Percentiles rank a stretch among this genome's conserved stretches.
phyloP scores from a whole-genome alignment of 2,329 filamentous ascomycete genomes.

The Penicillium digitatum region DNA sequence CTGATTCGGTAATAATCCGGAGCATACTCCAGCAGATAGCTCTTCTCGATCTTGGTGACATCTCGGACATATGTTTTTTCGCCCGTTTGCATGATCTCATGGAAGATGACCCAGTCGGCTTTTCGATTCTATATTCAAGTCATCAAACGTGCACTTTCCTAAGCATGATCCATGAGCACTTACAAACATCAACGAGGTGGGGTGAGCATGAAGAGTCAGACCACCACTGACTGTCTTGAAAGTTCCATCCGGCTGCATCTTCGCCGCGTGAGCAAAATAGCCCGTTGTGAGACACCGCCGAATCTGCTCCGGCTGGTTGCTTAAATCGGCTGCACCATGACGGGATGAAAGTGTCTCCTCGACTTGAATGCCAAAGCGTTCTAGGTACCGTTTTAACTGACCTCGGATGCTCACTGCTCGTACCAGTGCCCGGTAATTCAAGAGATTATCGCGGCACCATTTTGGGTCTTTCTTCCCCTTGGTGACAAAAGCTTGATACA shows the following conservation, averaged over 20 bases:
- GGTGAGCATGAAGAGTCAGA: conserved; percentile 78
- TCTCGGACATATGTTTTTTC: conserved; percentile 88
- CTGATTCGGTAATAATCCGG: conserved; percentile 71
- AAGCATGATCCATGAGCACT: conserved; percentile 30
- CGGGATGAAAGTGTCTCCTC: conserved; percentile 54
- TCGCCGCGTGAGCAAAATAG: conserved; percentile 88
- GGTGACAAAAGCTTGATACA: conserved; percentile 84
- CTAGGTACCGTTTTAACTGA: conserved; percentile 81
- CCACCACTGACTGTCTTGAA: conserved; percentile 81
- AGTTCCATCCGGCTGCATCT: conserved; percentile 88
- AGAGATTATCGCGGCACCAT: conserved; percentile 80
- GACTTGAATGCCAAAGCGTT: conserved; percentile 71
- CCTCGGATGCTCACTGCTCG: conserved; percentile 80
- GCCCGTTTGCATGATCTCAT: conserved; percentile 85
- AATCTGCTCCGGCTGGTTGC: conserved; percentile 66
- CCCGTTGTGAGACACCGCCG: conserved; percentile 80
- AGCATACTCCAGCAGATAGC: conserved; percentile 87
- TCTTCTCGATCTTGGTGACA: conserved; percentile 87
- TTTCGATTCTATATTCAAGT: conserved; percentile 64
- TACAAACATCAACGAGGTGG: conserved; percentile 84
- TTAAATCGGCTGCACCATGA: conserved; percentile 30
- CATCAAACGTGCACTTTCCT: neutral
- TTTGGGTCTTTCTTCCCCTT: conserved; percentile 76
- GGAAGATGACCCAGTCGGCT: conserved; percentile 93
- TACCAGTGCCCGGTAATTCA: conserved; percentile 81